phyloP scores from a whole-genome alignment of 2,329 filamentous ascomycete genomes.

The Ophiosphaerella herpotricha region DNA sequence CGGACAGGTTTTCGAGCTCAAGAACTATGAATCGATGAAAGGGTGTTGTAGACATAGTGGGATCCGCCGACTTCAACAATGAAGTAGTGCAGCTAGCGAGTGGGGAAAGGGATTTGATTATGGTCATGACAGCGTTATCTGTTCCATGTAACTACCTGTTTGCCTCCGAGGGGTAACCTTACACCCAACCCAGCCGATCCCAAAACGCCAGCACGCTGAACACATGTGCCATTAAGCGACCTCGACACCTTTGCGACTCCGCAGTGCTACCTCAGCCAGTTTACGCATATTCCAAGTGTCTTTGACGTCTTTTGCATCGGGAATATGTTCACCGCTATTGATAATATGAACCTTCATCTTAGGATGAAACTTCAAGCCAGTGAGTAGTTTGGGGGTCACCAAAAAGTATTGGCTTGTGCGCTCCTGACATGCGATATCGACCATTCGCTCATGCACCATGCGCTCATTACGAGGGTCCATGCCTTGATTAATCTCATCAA shows the following conservation, averaged over 20 bases:
- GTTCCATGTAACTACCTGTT: too few species aligned
- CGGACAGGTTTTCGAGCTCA: too few species aligned
- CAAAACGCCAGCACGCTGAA: not conserved
- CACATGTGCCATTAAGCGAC: conserved; percentile 2
- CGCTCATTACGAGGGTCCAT: conserved; percentile 99
- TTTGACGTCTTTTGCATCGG: conserved; percentile 35
- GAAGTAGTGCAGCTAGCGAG: too few species aligned
- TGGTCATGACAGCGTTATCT: too few species aligned
- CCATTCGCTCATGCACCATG: conserved; percentile 97
- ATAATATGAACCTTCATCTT: conserved; percentile 96
- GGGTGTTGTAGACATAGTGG: too few species aligned
- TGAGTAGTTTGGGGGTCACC: conserved; percentile 93
- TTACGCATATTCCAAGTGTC: conserved; percentile 52
- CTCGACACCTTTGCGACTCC: conserved; percentile 28
- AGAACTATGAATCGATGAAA: too few species aligned
- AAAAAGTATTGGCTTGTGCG: conserved; percentile 84
- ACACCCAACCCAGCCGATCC: not conserved
- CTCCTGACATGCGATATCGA: conserved; percentile 90
- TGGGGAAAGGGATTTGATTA: too few species aligned
- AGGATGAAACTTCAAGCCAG: conserved; percentile 79
- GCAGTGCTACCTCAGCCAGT: conserved; percentile 42
- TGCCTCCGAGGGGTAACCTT: not conserved
- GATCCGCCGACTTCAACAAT: too few species aligned
- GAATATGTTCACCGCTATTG: conserved; percentile 76
- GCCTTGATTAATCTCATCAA: conserved; percentile 99